phyloP scores from a whole-genome alignment of 352 stramenopile species.

The Phytophthora hybrid region DNA sequence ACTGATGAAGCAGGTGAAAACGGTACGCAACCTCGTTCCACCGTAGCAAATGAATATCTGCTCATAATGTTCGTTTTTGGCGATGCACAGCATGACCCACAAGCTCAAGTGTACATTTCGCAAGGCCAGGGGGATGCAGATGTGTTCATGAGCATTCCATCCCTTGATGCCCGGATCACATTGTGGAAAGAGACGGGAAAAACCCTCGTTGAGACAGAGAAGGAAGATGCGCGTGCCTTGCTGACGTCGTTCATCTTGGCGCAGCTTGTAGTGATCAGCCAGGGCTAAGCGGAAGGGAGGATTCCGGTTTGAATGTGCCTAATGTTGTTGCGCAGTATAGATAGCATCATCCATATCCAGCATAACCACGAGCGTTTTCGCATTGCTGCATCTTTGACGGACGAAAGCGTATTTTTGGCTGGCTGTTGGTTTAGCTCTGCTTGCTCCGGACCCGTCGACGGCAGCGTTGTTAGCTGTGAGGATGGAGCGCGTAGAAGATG shows the following conservation, averaged over 20 bases:
- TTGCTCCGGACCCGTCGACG: background rate
- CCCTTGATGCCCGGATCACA: constrained; percentile 75
- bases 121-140: constrained; percentile 80
- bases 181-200: constrained; percentile 82
- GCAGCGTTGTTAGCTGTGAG: constrained; percentile 2
- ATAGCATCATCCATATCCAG: constrained; percentile 24
- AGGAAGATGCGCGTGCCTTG: constrained; percentile 70
- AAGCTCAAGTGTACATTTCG: constrained; percentile 83
- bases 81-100: constrained; percentile 58
- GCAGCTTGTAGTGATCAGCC: constrained; percentile 57
- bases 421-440: constrained; percentile 21
- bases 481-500: constrained; percentile 52
- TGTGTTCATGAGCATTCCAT: constrained; percentile 85
- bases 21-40: constrained; percentile 40
- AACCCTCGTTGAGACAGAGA: constrained; percentile 83
- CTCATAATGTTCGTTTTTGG: constrained; percentile 8
- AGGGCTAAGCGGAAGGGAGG: constrained; percentile 31
- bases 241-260: constrained; percentile 66
- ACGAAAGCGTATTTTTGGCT: constrained; percentile 46
- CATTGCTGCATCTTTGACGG: constrained; percentile 12
- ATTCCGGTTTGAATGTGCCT: constrained; percentile 13
- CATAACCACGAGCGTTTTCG: constrained; percentile 23
- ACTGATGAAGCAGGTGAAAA: constrained; percentile 78
- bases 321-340: constrained; percentile 32
- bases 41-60: background rate